Evolutionary conservation across 805 yeast species (phyloP), one percentile per base, ranked within the genome.

Genomic region (Teunomyces panamensis): DNA sequence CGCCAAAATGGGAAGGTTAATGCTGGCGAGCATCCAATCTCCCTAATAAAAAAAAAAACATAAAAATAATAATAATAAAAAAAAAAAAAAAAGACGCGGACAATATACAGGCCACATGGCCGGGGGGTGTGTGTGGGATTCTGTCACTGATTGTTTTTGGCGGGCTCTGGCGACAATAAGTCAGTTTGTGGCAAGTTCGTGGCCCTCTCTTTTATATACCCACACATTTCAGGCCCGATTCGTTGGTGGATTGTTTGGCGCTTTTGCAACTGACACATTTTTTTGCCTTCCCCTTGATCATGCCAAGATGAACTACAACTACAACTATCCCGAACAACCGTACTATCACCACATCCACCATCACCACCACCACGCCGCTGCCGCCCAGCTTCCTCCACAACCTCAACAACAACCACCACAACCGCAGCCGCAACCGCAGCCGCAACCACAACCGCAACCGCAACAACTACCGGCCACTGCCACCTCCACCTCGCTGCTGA

Each of bases 341-440:
- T 41, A 41, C 30, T 30, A 39, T 20, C 46, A 34, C 34, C 46
- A 43, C 8, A 34, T 30, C 9, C 46, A 43, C 26, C 37, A 43
- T 24, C 36, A 28, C 33, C 39, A 35, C 26, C 9, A 17, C 28
- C 13, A 26, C 28, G 11, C 39, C 28, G n/a, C 39, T 26, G 39
- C 30, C 13, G 9, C 24, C 37, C 29, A 34, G 16, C 13, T 34
- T 4, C 46, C 8, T 9, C 45, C 9, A 6, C 47, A 30, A 5
- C 33, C n/a, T 10, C 33, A 30, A 9, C 33, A 30, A 10, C 35
- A 35, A 3, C 48, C n/a, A 14, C 48, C 32, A 29, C 48, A 39
- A 9, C 30, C 7, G 27, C 45, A 20, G 4, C 47, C 3, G 10
- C 35, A 35, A 9, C 48, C 4, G 9, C 48, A 39, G 32, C 39